Evolutionary conservation across 2,329 filamentous ascomycete species (phyloP), one percentile per base, ranked within the genome.

Genomic region (Scedosporium minutisporum): DNA sequence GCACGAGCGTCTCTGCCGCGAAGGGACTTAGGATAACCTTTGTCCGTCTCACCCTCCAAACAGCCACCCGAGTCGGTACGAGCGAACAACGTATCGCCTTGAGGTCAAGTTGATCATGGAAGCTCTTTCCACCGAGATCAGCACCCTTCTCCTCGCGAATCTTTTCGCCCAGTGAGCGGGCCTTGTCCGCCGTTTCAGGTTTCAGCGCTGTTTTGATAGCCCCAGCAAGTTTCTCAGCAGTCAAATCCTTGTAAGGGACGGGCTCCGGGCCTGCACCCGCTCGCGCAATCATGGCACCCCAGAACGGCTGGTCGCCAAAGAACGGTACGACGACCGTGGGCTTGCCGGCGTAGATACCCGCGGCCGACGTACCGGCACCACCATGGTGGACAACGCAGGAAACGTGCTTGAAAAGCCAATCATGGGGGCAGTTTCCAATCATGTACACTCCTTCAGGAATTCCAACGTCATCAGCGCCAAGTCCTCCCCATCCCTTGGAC

Each of bases 271-370:
- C 89, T 5, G 89, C 90, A 9, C 88, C 87, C 6, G 89, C 88
- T 64, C 79, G 81, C 0, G 86, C 82, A 46, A 92, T 84, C 82
- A 93, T 92, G 9, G 86, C 80, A 6, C 90, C 90, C 90, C 90
- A 93, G 69, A 93, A 93, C 0, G 87, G 87, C 71, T 93, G 90
- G 68, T 93, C 90, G 1, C 90, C 90, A 69, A 93, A 96, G 76
- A 96, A 96, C 0, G 91, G 91, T 0, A 96, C 86, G 2, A 96
- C 82, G 1, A 95, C 83, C 0, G 91, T 96, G 1, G 91, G 91
- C 62, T 87, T 87, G 25, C 91, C 91, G 1, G 87, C 84, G 18
- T 88, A 84, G 65, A 96, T 90, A n/a, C 91, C 91, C 0, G 91
- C 90, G 1, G 91, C 91, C 1, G 91, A 96, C 2, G 91, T 96